These are phyloP conservation scores for Fusarium veterinarium DNA, from an alignment of 2,329 filamentous ascomycete genomes.

Conservation along the genomic window DNA sequence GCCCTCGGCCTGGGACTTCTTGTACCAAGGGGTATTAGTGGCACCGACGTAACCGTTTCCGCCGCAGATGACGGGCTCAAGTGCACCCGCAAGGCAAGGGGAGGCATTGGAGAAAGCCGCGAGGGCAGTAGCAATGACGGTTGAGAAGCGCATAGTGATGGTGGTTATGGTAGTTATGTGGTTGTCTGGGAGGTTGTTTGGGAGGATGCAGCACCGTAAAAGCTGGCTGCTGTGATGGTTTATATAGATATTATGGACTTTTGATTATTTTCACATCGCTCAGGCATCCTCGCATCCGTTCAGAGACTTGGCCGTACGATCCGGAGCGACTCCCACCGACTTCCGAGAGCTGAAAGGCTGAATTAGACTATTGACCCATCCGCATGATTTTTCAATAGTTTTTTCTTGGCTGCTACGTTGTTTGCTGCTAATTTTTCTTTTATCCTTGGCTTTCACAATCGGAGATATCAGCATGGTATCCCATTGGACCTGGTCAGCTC, in stretches of 20 bases:
- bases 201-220: neutral
- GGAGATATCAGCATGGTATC: neutral
- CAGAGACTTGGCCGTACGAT: neutral
- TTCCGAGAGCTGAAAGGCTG: neutral
- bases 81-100: neutral
- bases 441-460: neutral
- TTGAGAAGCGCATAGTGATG: neutral
- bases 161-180: no score
- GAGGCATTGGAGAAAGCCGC: neutral
- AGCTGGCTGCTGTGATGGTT: neutral
- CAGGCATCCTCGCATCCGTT: neutral
- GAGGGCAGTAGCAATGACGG: neutral
- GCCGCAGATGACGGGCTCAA: neutral
- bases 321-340: neutral
- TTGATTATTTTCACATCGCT: fast-evolving
- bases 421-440: neutral
- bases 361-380: neutral
- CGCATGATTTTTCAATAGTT: neutral
- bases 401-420: neutral
- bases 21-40: neutral
- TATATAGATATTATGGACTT: neutral
- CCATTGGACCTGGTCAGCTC: neutral
- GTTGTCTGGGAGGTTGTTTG: fast-evolving
- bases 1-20: neutral
- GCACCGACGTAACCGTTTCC: neutral